phyloP scores from a whole-genome alignment of 345 rosid genomes.

The Aquilaria malaccensis region DNA sequence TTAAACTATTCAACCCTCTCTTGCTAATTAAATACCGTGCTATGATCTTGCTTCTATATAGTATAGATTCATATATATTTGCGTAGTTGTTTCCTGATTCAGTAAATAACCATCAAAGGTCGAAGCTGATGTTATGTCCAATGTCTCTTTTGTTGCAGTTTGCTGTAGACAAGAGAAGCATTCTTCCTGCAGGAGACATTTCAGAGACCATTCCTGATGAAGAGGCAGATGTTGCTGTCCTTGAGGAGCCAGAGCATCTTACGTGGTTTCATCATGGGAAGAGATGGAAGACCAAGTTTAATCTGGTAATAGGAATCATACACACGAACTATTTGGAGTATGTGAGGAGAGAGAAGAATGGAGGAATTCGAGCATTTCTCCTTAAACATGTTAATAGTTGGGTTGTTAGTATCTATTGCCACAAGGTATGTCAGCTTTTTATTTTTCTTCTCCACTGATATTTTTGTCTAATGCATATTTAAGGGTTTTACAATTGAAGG shows the following conservation, averaged over 20 bases:
- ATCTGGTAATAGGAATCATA: constrained; percentile 57
- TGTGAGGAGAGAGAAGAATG: constrained; percentile 77
- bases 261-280: constrained; percentile 96
- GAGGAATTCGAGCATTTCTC: constrained; percentile 44
- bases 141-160: constrained; percentile 39
- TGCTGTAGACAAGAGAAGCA: constrained; percentile 75
- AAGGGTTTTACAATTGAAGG: no score
- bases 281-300: constrained; percentile 76
- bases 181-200: constrained; percentile 79
- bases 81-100: no score
- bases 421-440: constrained; percentile 47
- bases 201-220: constrained; percentile 57
- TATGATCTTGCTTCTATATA: no score
- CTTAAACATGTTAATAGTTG: constrained; percentile 55
- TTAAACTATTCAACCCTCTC: no score
- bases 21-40: no score
- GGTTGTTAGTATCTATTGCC: constrained; percentile 82
- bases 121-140: not conserved
- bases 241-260: constrained; percentile 94
- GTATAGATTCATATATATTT: no score
- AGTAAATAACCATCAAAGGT: no score
- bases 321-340: constrained; percentile 89
- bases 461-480: no score
- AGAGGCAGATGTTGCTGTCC: constrained; percentile 77
- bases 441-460: no score